Percentiles rank a stretch among this genome's conserved stretches.
These are phyloP conservation scores for Corinectria fuckeliana DNA, from an alignment of 2,329 filamentous ascomycete species.

Conservation along the genomic window DNA sequence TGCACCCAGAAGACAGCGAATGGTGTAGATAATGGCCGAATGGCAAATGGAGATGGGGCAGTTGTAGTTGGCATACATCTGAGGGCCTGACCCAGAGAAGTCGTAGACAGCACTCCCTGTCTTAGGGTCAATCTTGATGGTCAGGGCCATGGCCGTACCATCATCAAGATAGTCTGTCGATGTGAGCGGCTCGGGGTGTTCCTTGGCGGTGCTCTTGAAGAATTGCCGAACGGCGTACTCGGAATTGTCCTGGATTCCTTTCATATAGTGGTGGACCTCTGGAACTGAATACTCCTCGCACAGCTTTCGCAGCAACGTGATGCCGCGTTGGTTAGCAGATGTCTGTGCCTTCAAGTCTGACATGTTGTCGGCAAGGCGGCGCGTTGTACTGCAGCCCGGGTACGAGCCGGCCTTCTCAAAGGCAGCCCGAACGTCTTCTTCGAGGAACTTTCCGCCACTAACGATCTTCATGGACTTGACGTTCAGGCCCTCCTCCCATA, in stretches of 20 bases:
- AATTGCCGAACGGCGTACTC: slow-evolving; percentile 44
- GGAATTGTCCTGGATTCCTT: slow-evolving; percentile 46
- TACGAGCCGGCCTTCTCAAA: slow-evolving; percentile 43
- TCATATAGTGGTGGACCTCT: slow-evolving; percentile 47
- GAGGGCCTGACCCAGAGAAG: slow-evolving; percentile 45
- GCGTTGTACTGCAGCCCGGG: slow-evolving; percentile 46
- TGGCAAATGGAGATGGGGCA: slow-evolving; percentile 46
- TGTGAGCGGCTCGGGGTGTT: slow-evolving; percentile 42
- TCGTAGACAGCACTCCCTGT: slow-evolving; percentile 46
- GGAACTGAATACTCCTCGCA: slow-evolving; percentile 44
- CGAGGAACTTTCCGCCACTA: slow-evolving; percentile 45
- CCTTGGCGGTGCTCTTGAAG: slow-evolving; percentile 50
- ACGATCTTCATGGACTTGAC: slow-evolving; percentile 48
- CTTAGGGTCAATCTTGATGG: slow-evolving; percentile 39
- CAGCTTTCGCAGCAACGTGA: slow-evolving; percentile 39
- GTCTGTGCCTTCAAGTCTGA: slow-evolving; percentile 53
- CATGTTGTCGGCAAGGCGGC: slow-evolving; percentile 50
- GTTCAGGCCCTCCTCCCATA: slow-evolving; percentile 52
- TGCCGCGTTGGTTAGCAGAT: slow-evolving; percentile 51
- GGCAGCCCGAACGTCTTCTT: slow-evolving; percentile 40
- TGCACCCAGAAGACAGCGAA: slow-evolving; percentile 44
- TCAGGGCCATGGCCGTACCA: slow-evolving; percentile 44
- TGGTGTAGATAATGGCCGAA: slow-evolving; percentile 48
- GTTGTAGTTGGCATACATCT: slow-evolving; percentile 46
- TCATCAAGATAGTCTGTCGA: slow-evolving; percentile 46